Base-by-base conservation (phyloP, 768 basidiomycete genomes). In the Mycena pura region DNA sequence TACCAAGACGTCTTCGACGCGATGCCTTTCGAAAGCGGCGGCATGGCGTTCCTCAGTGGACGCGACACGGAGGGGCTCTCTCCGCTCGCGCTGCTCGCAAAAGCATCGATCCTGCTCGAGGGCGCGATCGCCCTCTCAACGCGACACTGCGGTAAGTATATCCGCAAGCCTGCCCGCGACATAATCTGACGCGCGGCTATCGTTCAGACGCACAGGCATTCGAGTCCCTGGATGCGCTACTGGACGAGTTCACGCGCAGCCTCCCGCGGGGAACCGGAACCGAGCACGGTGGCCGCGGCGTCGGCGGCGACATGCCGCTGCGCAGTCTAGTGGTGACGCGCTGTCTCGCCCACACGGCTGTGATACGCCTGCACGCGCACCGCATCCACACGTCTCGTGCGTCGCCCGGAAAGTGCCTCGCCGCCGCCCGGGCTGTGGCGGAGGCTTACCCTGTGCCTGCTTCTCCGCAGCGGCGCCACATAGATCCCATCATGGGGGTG, bases 291-390 rank as follows among this genome's bases (percentile, higher is more conserved):
- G 11, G 8, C 41, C 31, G 28, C 52, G 8, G 49, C 60, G 11
- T 46, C 52, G 17, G 53, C 52, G 13, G 55, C 55, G 60, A 31
- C 25, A n/a, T n/a, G n/a, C n/a, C n/a, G n/a, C n/a, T n/a, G 6
- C 60, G 60, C 46, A 14, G 40, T 1, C 40, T 54, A 1, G 21
- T 61, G 3, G 60, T 55, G 0, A 32, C 15, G 2, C 47, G 44
- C 49, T 75, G 74, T 38, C 61, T 80, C 14, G 67, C 75, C 8
- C 69, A 73, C 24, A 68, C 73, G 9, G 75, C 80, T 9, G 68
- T 70, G 2, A 76, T 80, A 39, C 74, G 76, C 43, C 73, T 82
- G 1, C 74, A 79, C 52, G 58, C 49, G 8, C 63, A 69, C 15
- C 71, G 75, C 38, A 63, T 69, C 13, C 62, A 62, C 11, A 50